A percentile compares a stretch with the other conserved stretches of the same genome.
phyloP scores from a whole-genome alignment of 2,329 filamentous ascomycete genomes.

The Aspergillus jensenii region DNA sequence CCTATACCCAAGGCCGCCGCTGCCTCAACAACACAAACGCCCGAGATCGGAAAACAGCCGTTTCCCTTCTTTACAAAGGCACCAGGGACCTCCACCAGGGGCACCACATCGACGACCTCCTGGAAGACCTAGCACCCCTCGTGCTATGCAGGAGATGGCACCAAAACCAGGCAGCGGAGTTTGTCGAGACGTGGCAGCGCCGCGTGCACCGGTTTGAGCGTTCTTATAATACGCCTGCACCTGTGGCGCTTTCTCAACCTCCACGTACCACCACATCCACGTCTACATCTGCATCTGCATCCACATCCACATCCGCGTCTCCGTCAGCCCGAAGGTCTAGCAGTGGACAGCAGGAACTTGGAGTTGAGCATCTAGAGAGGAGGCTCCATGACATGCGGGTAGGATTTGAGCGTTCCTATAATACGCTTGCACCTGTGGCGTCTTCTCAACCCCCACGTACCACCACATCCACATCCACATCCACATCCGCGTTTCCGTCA shows the following conservation, averaged over 20 bases:
- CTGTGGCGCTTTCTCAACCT: neutral
- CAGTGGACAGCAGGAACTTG: neutral
- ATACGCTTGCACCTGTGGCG: neutral
- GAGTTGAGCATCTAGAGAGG: neutral
- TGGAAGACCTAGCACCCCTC: conserved; percentile 23
- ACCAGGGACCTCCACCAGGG: conserved; percentile 15
- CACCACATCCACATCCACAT: neutral
- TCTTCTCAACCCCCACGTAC: neutral
- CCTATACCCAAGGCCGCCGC: conserved; percentile 15
- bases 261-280: neutral
- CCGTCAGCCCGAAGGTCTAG: too few relatives aligned
- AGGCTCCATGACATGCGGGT: neutral
- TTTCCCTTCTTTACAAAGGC: conserved; percentile 15
- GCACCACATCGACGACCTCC: conserved; percentile 11
- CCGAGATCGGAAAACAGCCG: conserved; percentile 11
- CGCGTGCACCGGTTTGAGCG: neutral
- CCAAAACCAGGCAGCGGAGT: conserved; percentile 17
- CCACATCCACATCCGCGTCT: neutral
- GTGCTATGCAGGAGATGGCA: conserved; percentile 23
- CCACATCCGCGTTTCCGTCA: neutral
- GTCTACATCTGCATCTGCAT: neutral
- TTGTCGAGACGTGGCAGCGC: neutral
- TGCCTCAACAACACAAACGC: conserved; percentile 16
- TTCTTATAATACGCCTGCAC: neutral
- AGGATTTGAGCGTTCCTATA: neutral